Percentiles rank a stretch among this genome's conserved stretches.
phyloP scores from a whole-genome alignment of 192 early-diverging fungal species.

The Rhizoclosmatium globosum region DNA sequence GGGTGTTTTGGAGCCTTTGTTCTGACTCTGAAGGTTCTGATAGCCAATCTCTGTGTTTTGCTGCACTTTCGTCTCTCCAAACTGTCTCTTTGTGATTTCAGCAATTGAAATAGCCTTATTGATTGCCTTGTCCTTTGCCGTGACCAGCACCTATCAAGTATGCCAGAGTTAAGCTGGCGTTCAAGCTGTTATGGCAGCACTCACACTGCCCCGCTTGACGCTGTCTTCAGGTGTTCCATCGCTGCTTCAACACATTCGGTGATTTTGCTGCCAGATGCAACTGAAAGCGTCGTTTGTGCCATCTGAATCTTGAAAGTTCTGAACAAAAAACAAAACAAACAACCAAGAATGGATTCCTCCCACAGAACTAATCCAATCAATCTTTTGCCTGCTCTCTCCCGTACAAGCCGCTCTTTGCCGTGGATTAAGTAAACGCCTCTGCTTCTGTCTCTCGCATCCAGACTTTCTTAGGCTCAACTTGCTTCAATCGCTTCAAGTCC shows the following conservation, averaged over 20 bases:
- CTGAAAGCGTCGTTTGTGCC: background rate
- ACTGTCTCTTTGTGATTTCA: slow-evolving; percentile 11
- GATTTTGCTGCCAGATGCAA: background rate
- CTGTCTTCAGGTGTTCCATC: slow-evolving; percentile 4
- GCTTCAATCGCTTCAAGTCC: no score
- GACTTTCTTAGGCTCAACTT: no score
- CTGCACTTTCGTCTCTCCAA: background rate
- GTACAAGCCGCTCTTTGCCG: no score
- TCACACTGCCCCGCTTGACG: background rate
- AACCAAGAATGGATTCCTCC: no score
- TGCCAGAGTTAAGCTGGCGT: background rate
- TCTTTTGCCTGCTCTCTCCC: no score
- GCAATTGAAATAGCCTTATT: slow-evolving; percentile 2
- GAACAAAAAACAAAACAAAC: no score
- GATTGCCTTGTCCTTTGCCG: slow-evolving; percentile 8
- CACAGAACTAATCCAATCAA: no score
- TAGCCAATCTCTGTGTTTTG: slow-evolving; percentile 10
- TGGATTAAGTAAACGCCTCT: no score
- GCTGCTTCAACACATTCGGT: slow-evolving; percentile 2
- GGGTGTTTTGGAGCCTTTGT: background rate
- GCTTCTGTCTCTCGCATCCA: no score
- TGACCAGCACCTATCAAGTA: background rate
- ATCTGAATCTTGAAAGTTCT: background rate
- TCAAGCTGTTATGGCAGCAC: background rate
- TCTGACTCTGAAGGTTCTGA: background rate